Evolutionary conservation across 2,329 filamentous ascomycete genomes (phyloP).

Genomic region (Cadophora sp.): DNA sequence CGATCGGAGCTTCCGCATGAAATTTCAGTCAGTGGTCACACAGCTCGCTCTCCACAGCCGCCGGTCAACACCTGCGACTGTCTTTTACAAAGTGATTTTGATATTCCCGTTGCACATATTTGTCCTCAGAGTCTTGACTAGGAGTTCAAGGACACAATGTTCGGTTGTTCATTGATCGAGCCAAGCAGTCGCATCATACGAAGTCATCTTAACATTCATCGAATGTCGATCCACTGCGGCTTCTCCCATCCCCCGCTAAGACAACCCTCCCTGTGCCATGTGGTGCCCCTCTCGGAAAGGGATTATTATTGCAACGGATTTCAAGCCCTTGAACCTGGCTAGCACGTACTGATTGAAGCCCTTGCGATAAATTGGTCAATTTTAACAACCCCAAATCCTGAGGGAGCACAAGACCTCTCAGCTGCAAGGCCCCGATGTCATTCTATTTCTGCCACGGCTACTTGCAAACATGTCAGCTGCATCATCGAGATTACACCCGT

Average conservation of each 20-base stretch:
- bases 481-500: conserved; percentile 27
- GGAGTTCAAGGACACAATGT: not conserved
- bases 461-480: conserved; percentile 38
- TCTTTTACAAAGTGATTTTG: not conserved
- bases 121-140: not conserved
- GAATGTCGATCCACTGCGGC: conserved; percentile 9
- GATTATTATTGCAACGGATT: not conserved
- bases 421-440: conserved; percentile 42
- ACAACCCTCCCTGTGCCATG: conserved; percentile 11
- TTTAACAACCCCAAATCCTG: conserved; percentile 8
- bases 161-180: not conserved
- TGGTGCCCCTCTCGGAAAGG: conserved; percentile 5
- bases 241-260: conserved; percentile 7
- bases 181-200: conserved; percentile 4
- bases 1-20: conserved; percentile 23
- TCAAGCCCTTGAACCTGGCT: conserved; percentile 18
- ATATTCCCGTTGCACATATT: not conserved
- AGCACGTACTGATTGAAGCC: not conserved
- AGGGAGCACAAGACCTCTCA: conserved; percentile 29
- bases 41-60: conserved; percentile 12
- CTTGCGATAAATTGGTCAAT: conserved; percentile 10
- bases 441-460: conserved; percentile 35
- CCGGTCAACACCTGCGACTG: not conserved
- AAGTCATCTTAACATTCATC: conserved; percentile 11
- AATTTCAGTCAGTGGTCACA: conserved; percentile 7